These are phyloP conservation scores for Sphaceloma murrayae DNA, from an alignment of 2,329 filamentous ascomycete genomes.

Conservation along the genomic window DNA sequence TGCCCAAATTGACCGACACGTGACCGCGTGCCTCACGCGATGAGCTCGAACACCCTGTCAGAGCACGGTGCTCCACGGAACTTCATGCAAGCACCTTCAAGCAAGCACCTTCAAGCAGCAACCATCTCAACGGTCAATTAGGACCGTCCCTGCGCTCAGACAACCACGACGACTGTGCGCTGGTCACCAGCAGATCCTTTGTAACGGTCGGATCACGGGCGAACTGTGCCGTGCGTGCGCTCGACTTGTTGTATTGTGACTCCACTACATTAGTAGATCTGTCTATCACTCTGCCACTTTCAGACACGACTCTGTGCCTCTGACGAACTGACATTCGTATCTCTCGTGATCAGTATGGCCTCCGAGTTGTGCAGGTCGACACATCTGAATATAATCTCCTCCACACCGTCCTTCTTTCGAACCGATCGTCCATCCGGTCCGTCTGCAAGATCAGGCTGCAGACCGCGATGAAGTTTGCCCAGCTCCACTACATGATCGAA, in stretches of 20 bases:
- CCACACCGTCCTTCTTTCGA: background rate
- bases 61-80: background rate
- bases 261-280: no score
- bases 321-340: background rate
- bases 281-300: no score
- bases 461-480: background rate
- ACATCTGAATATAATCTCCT: background rate
- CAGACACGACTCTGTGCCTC: no score
- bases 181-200: conserved; percentile 4
- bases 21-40: conserved; percentile 8
- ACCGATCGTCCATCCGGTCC: background rate
- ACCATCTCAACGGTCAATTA: conserved; percentile 8
- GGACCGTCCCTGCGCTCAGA: background rate
- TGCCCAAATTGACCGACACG: background rate
- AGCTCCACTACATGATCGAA: background rate
- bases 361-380: background rate
- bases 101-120: no score
- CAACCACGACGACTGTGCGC: conserved; percentile 1
- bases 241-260: no score
- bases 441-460: background rate
- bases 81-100: conserved; percentile 1
- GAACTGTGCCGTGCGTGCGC: no score
- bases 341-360: background rate
- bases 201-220: conserved; percentile 6
- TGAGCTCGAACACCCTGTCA: background rate